phyloP scores from a whole-genome alignment of 1,139 yeast genomes.

The Geotrichum macrosporum region DNA sequence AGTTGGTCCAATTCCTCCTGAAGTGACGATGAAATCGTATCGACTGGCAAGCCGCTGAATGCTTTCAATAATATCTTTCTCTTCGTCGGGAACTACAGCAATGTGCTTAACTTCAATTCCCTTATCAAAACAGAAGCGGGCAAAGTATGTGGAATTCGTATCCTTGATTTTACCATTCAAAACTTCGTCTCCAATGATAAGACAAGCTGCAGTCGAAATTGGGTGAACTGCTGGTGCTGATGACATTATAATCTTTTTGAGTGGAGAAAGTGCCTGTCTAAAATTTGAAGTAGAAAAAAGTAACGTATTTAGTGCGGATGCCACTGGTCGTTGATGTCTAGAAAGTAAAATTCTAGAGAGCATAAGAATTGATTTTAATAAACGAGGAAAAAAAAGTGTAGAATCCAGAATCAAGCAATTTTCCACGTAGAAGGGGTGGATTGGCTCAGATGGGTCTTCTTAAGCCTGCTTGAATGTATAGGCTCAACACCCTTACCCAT shows the following conservation, averaged over 20 bases:
- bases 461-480: too few species aligned
- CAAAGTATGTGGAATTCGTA: conserved; percentile 68
- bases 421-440: too few species aligned
- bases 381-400: too few species aligned
- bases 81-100: conserved; percentile 73
- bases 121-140: conserved; percentile 59
- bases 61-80: conserved; percentile 55
- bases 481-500: too few species aligned
- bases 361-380: too few species aligned
- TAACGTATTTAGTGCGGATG: too few species aligned
- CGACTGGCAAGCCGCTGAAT: conserved; percentile 46
- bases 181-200: conserved; percentile 83
- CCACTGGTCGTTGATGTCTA: not conserved
- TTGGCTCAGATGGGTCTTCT: too few species aligned
- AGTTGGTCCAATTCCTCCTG: conserved; percentile 85
- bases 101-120: conserved; percentile 65
- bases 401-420: too few species aligned
- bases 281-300: too few species aligned
- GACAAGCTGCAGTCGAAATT: conserved; percentile 39
- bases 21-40: conserved; percentile 68
- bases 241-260: too few species aligned
- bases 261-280: not conserved
- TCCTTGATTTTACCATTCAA: conserved; percentile 82
- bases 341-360: conserved; percentile 1
- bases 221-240: conserved; percentile 4